Conservation (phyloP, 139 green algal species). For the Closterium sp. region DNA sequence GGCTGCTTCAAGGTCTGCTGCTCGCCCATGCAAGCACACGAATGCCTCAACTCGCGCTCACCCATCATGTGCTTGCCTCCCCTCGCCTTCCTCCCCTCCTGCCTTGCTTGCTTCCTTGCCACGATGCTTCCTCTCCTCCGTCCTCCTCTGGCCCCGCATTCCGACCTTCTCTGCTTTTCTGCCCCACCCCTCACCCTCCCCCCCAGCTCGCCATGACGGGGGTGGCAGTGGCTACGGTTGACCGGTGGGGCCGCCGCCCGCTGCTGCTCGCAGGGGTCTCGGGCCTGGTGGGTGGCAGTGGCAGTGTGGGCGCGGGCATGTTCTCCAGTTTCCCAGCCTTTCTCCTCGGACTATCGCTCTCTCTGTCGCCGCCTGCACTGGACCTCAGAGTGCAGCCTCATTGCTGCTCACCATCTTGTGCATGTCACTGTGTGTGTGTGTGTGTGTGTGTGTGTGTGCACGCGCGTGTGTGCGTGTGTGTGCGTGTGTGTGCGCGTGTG, state of each 20-base stretch:
- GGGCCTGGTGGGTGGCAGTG: slow-evolving; percentile 59
- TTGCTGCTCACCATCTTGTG: too few relatives aligned
- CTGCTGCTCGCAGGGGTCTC: slow-evolving; percentile 79
- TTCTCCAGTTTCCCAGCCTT: not conserved
- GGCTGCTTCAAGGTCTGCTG: slow-evolving; percentile 80
- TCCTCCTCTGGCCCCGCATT: not conserved
- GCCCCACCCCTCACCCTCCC: too few relatives aligned
- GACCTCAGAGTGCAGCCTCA: too few relatives aligned
- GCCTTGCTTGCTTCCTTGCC: not conserved
- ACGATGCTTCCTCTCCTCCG: not conserved
- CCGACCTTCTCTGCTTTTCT: not conserved
- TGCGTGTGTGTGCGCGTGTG: too few relatives aligned
- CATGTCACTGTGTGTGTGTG: too few relatives aligned
- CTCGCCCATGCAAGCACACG: not conserved
- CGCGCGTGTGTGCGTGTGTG: too few relatives aligned
- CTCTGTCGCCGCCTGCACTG: too few relatives aligned
- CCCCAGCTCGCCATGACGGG: slow-evolving; percentile 79
- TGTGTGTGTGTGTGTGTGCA: too few relatives aligned
- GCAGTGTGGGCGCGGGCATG: too few relatives aligned
- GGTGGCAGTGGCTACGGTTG: slow-evolving; percentile 75
- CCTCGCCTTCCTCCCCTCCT: not conserved
- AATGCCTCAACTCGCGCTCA: not conserved
- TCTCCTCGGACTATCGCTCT: too few relatives aligned
- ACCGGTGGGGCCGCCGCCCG: slow-evolving; percentile 73
- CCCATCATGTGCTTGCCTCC: not conserved